A percentile compares a stretch with the other conserved stretches of the same genome.
phyloP scores from a whole-genome alignment of 1,284 basidiomycete genomes.

The Cystobasidium slooffiae region DNA sequence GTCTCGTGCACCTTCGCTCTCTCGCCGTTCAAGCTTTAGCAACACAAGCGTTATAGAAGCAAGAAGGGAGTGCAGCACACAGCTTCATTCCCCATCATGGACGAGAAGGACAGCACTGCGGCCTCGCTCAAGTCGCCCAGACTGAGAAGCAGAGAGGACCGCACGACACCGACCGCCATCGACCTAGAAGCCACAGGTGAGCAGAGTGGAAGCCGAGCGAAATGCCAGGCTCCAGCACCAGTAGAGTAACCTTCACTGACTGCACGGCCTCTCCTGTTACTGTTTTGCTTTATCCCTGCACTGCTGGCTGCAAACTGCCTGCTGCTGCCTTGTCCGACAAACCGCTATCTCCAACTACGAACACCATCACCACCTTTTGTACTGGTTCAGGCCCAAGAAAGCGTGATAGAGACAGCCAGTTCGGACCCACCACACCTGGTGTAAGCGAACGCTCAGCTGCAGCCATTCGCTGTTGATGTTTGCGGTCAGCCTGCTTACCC shows the following conservation, averaged over 20 bases:
- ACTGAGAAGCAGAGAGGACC: conserved; percentile 20
- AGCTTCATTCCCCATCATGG: background rate
- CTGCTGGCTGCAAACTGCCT: background rate
- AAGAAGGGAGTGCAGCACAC: background rate
- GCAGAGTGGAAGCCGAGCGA: background rate
- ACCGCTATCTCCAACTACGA: background rate
- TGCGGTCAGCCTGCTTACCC: background rate
- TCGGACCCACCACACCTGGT: conserved; percentile 40
- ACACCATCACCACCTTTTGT: background rate
- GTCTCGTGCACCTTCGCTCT: too few species aligned
- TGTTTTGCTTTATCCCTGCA: background rate
- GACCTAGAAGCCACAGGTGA: conserved; percentile 26
- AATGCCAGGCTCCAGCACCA: too few species aligned
- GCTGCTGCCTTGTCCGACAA: background rate
- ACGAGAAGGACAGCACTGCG: background rate
- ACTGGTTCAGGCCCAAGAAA: conserved; percentile 14
- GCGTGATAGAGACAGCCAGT: conserved; percentile 41
- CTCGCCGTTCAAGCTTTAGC: background rate
- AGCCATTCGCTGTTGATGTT: background rate
- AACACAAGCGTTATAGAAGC: background rate
- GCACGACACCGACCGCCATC: conserved; percentile 17
- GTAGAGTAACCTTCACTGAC: background rate
- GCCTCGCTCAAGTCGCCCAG: conserved; percentile 20
- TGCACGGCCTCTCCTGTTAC: background rate
- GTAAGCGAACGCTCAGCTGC: conserved; percentile 5